These are phyloP conservation scores for Scheffersomyces insectosa DNA, from an alignment of 1,139 yeast species.

Conservation along the genomic window DNA sequence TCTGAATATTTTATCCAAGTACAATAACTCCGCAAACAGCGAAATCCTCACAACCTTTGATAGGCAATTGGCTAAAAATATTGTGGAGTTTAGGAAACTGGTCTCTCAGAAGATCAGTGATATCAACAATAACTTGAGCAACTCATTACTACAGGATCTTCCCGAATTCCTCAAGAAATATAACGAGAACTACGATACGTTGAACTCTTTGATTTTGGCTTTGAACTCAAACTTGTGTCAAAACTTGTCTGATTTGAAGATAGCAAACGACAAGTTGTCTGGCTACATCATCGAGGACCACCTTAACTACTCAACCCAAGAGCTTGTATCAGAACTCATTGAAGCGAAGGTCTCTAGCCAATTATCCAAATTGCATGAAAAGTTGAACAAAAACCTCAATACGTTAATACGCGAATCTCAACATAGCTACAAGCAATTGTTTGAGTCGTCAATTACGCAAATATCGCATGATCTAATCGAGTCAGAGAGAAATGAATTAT, in stretches of 20 bases:
- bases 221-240: constrained; percentile 7
- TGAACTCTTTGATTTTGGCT: constrained; percentile 7
- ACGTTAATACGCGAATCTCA: constrained; percentile 2
- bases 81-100: constrained; percentile 4
- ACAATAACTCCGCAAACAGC: constrained; percentile 5
- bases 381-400: constrained; percentile 3
- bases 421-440: constrained; percentile 3
- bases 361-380: constrained; percentile 2
- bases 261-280: constrained; percentile 8
- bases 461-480: constrained; percentile 7
- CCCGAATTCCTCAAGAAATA: constrained; percentile 11
- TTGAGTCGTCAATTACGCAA: constrained; percentile 8
- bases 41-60: constrained; percentile 8
- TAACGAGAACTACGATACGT: constrained; percentile 8
- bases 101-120: constrained; percentile 6
- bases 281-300: constrained; percentile 7
- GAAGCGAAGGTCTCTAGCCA: constrained; percentile 6
- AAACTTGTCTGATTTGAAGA: constrained; percentile 4
- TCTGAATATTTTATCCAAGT: constrained; percentile 6
- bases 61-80: constrained; percentile 5
- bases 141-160: constrained; percentile 11
- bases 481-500: constrained; percentile 7
- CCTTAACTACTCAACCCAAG: constrained; percentile 3
- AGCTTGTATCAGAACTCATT: constrained; percentile 3
- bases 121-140: constrained; percentile 5